Evolutionary conservation across 1,139 yeast species (phyloP).

Genomic region (Suhomyces maxii): DNA sequence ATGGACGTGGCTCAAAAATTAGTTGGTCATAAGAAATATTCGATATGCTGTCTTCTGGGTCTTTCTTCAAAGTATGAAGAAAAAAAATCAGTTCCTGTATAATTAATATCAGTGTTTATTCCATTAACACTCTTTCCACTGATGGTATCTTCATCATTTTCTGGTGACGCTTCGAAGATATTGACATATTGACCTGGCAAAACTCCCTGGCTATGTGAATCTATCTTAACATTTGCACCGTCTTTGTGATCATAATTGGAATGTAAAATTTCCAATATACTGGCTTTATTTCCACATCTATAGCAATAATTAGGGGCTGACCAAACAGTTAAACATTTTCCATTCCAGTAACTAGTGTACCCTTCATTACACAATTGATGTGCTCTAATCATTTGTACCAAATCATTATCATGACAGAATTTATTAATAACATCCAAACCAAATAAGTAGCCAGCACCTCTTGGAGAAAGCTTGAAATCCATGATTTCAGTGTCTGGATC

Average conservation of each 20-base stretch:
- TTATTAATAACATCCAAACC: conserved; percentile 89
- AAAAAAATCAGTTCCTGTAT: conserved; percentile 20
- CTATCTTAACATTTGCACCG: neutral
- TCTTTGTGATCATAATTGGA: conserved; percentile 28
- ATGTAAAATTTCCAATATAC: conserved; percentile 72
- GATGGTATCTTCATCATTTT: conserved; percentile 54
- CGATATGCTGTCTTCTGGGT: conserved; percentile 22
- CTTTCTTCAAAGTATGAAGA: conserved; percentile 28
- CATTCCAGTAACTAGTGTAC: conserved; percentile 86
- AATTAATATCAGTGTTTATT: conserved; percentile 18
- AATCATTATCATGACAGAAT: conserved; percentile 73
- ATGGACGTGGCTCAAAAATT: neutral
- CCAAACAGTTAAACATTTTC: conserved; percentile 94
- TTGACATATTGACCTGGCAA: conserved; percentile 66
- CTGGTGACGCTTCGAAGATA: conserved; percentile 97
- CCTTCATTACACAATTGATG: conserved; percentile 98
- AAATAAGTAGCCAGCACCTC: conserved; percentile 98
- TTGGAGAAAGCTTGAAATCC: conserved; percentile 84
- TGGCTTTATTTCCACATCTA: conserved; percentile 94
- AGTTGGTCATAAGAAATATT: conserved; percentile 19
- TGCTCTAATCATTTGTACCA: conserved; percentile 84
- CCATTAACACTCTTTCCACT: conserved; percentile 47
- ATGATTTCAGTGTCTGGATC: conserved; percentile 90
- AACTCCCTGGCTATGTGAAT: conserved; percentile 44
- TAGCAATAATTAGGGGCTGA: conserved; percentile 98